Percentiles rank a stretch among this genome's conserved stretches.
These are phyloP conservation scores for Mortierella polycephala DNA, from an alignment of 371 early-diverging fungal genomes.

Conservation along the genomic window DNA sequence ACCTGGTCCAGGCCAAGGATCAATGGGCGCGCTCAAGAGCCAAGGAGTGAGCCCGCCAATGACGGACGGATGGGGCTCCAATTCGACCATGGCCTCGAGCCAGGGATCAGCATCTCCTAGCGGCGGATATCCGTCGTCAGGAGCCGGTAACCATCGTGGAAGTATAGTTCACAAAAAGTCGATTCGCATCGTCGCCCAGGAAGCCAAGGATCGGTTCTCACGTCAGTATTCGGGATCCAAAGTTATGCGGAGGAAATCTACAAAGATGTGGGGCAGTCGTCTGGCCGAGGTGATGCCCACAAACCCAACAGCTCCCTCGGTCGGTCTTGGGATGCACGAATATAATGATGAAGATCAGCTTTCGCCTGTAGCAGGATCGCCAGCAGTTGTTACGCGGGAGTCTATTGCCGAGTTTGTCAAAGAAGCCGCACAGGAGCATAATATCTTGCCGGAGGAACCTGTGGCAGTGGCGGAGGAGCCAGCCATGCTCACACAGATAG, in stretches of 20 bases:
- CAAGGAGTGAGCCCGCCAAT: constrained; percentile 30
- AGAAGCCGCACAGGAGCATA: constrained; percentile 39
- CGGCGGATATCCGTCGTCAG: constrained; percentile 3
- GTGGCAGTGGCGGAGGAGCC: background rate
- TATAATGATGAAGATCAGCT: constrained; percentile 27
- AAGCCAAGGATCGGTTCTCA: constrained; percentile 59
- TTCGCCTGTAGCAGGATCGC: constrained; percentile 44
- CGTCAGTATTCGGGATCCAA: constrained; percentile 55
- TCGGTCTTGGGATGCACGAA: constrained; percentile 37
- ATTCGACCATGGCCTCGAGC: constrained; percentile 45
- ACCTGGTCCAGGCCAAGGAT: constrained; percentile 18
- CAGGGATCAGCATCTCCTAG: constrained; percentile 21
- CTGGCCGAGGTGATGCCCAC: constrained; percentile 70
- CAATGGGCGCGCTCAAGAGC: constrained; percentile 25
- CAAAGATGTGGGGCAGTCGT: constrained; percentile 74
- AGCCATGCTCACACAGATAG: background rate
- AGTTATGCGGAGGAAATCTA: constrained; percentile 63
- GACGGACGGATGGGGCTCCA: constrained; percentile 53
- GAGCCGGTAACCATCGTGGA: constrained; percentile 20
- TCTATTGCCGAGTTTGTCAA: constrained; percentile 47
- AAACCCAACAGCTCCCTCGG: constrained; percentile 35
- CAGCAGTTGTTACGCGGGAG: constrained; percentile 27
- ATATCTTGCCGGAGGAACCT: constrained; percentile 31
- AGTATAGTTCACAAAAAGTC: constrained; percentile 66
- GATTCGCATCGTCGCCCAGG: constrained; percentile 67